phyloP scores from a whole-genome alignment of 257 asterid genomes.

The Gardenia jasminoides region DNA sequence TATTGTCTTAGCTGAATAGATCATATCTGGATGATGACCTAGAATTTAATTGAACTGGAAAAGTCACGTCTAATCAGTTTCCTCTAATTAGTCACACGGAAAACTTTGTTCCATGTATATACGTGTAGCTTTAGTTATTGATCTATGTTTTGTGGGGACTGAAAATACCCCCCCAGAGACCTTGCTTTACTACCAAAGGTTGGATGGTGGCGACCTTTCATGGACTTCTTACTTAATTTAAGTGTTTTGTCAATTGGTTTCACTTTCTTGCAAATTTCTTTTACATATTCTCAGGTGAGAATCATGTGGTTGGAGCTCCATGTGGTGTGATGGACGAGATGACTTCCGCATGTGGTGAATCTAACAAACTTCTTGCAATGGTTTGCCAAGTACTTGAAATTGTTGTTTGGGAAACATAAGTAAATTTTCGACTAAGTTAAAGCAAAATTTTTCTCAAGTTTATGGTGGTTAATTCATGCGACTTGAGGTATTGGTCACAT shows the following conservation, averaged over 20 bases:
- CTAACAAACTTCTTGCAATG: too few species aligned
- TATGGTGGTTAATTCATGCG: slow-evolving; percentile 62
- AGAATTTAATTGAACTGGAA: neutral
- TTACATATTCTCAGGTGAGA: slow-evolving; percentile 65
- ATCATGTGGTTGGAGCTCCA: too few species aligned
- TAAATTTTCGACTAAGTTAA: too few species aligned
- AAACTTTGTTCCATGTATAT: neutral
- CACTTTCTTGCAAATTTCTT: neutral
- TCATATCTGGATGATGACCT: slow-evolving; percentile 3
- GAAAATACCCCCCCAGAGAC: slow-evolving; percentile 65
- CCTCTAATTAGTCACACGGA: too few species aligned
- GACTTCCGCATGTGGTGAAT: too few species aligned
- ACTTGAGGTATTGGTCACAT: slow-evolving; percentile 88
- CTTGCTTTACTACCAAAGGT: slow-evolving; percentile 98
- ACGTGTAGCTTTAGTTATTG: neutral
- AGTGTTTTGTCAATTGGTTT: neutral
- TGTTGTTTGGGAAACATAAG: too few species aligned
- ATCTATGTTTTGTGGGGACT: slow-evolving; percentile 62
- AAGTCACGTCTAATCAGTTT: too few species aligned
- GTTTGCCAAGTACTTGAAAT: too few species aligned
- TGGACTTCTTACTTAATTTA: neutral
- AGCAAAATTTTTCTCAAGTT: too few species aligned
- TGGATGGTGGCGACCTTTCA: slow-evolving; percentile 8
- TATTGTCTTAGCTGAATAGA: too few species aligned
- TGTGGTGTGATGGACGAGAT: too few species aligned